Base-by-base conservation (phyloP, 2,329 filamentous ascomycete species). In the Juglanconis oblonga region DNA sequence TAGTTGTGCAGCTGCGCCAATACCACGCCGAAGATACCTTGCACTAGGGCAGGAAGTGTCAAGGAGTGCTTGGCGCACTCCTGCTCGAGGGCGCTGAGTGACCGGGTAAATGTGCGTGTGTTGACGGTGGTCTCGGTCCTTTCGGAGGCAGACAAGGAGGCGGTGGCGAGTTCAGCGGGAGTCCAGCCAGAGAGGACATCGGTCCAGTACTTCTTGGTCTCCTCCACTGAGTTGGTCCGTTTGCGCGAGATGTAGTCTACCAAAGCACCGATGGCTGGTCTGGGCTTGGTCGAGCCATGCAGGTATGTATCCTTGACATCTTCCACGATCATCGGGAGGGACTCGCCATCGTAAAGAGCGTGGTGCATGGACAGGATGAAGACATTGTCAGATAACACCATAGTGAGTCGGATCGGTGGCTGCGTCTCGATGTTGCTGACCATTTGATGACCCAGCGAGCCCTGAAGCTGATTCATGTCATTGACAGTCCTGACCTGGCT, bases 291-390 rank as follows among this genome's bases (percentile, higher is more conserved):
- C 7, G 36, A 38, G 36, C 36, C 36, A 8, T 2, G 11, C 11
- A 38, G 36, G 61, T 74, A 74, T 4, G 65, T 64, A 3, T 62
- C 53, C 9, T 68, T 64, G 52, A 74, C 66, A 24, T 75, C 72
- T 3, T 71, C 65, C 33, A 75, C 52, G 33, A 75, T 55, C 68
- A 75, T 67, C 1, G 65, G 60, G 14, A 76, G 67, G 1, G 72
- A 72, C 38, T 70, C 68, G 6, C 66, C 70, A 59, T 76, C 73
- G 54, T 75, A 76, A 2, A 76, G 67, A 13, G 71, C 65, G 51
- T 76, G 73, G 54, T 74, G 72, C n/a, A 75, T 70, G 4, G 71
- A 68, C 13, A 75, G 57, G 57, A 64, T 67, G 38, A 70, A 66
- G 4, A 74, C 60, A 13, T n/a, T 38, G 1, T 59, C 55, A 14